These are phyloP conservation scores for Colletotrichum sp. DNA, from an alignment of 2,329 filamentous ascomycete genomes.

Conservation along the genomic window DNA sequence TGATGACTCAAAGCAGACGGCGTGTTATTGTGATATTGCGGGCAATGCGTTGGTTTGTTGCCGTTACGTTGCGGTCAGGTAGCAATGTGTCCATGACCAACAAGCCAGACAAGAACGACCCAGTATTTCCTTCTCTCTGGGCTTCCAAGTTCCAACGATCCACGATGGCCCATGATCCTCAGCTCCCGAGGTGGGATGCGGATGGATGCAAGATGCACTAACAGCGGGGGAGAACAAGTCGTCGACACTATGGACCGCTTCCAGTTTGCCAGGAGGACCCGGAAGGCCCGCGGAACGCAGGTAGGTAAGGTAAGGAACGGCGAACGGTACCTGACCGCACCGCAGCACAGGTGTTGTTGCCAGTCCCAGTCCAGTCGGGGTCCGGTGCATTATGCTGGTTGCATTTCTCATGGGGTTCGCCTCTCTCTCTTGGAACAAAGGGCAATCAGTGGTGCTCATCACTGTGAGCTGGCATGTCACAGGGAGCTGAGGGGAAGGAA, in stretches of 20 bases:
- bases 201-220: background rate
- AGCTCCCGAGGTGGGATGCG: constrained; percentile 1
- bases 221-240: background rate
- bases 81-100: background rate
- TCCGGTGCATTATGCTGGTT: background rate
- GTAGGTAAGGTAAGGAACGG: background rate
- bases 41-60: background rate
- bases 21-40: background rate
- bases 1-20: constrained; percentile 1
- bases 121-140: constrained; percentile 4
- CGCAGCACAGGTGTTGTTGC: background rate
- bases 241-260: background rate
- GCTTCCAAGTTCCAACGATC: constrained; percentile 7
- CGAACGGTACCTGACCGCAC: background rate
- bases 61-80: background rate
- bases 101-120: background rate
- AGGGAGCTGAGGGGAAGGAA: constrained; percentile 11
- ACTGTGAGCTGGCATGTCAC: constrained; percentile 15
- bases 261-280: background rate
- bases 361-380: background rate
- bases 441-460: background rate
- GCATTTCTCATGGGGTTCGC: background rate
- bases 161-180: constrained; percentile 2
- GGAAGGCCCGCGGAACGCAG: background rate
- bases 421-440: background rate